Conservation (phyloP, 2,329 filamentous ascomycete species). For the Fusarium sp. region DNA sequence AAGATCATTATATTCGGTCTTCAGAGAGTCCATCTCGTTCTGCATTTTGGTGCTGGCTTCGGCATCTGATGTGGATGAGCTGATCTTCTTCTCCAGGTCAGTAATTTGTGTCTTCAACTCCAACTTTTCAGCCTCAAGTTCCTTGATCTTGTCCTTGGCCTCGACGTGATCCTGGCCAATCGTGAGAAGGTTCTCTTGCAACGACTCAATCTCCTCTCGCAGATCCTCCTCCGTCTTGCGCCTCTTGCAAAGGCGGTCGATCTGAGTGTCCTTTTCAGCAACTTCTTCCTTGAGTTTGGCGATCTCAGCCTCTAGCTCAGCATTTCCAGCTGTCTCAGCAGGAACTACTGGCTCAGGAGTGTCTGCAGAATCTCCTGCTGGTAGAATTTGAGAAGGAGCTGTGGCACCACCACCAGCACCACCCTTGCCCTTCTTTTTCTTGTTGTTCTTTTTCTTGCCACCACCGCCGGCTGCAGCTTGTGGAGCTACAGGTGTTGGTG, state of each 20-base stretch:
- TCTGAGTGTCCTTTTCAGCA: constrained; percentile 75
- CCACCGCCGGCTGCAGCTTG: constrained; percentile 45
- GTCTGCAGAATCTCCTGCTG: constrained; percentile 52
- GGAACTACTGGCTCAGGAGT: constrained; percentile 52
- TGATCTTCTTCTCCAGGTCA: constrained; percentile 78
- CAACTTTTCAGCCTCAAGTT: constrained; percentile 75
- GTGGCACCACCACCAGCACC: constrained; percentile 61
- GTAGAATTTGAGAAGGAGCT: constrained; percentile 47
- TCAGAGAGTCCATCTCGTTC: constrained; percentile 68
- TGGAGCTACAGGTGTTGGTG: constrained; percentile 43
- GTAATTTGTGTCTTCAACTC: constrained; percentile 71
- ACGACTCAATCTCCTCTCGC: constrained; percentile 84
- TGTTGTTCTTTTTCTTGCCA: constrained; percentile 73
- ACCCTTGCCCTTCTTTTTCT: constrained; percentile 90
- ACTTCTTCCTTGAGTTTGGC: constrained; percentile 64
- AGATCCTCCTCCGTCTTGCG: constrained; percentile 82
- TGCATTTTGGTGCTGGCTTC: constrained; percentile 67
- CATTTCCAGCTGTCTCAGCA: constrained; percentile 47
- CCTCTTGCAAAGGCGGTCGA: constrained; percentile 77
- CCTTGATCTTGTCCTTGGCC: constrained; percentile 80
- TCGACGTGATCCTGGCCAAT: constrained; percentile 88
- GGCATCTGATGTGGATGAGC: constrained; percentile 50
- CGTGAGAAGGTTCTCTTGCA: constrained; percentile 82
- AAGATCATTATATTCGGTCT: constrained; percentile 72
- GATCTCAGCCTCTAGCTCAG: constrained; percentile 62